Evolutionary conservation across 23 red algal genomes (phyloP), one percentile per base, ranked within the genome.

Genomic region (Cyanidioschyzon merolae): DNA sequence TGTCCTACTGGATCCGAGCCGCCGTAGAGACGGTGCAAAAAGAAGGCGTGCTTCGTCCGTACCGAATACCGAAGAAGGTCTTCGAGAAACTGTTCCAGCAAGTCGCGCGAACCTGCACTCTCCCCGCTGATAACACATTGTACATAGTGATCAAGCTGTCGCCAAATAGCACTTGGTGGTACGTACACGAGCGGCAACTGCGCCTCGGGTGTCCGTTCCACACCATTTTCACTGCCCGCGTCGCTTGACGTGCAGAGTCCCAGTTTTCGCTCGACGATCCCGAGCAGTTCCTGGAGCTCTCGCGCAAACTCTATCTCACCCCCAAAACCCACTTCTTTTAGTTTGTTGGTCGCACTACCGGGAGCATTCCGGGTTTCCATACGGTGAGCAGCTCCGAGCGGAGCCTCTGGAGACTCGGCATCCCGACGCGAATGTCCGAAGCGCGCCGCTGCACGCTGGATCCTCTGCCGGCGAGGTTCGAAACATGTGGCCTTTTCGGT

Each of bases 21-120:
- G 29, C n/a, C 63, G 29, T 32, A 71, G 12, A 71, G 29, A 17
- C 63, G 63, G 29, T 71, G 63, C 63, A 71, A 27, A 71, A 71
- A 71, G 29, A 27, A 71, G n/a, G 63, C n/a, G 63, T 71, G 63
- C 12, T 32, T 25, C 30, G 63, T 71, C 7, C 63, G 63, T 27
- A 71, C 63, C 63, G 63, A 71, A 7, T 35, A 71, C 7, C n/a
- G 21, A 3, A 71, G 63, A 7, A 71, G n/a, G 29, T 71, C 63
- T 7, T 71, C 63, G 7, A 71, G n/a, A 25, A 71, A 71, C 16
- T 7, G 7, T 27, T 35, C n/a, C 12, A 71, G 45, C 45, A 54
- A 7, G 45, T 7, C 45, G 7, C 45, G 45, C 21, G 45, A 54
- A 15, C 45, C 21, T 7, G 21, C 45, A 21, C 45, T 54, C 21